phyloP scores from a whole-genome alignment of 164 flowering plant genomes.

The Stephania cephalantha region DNA sequence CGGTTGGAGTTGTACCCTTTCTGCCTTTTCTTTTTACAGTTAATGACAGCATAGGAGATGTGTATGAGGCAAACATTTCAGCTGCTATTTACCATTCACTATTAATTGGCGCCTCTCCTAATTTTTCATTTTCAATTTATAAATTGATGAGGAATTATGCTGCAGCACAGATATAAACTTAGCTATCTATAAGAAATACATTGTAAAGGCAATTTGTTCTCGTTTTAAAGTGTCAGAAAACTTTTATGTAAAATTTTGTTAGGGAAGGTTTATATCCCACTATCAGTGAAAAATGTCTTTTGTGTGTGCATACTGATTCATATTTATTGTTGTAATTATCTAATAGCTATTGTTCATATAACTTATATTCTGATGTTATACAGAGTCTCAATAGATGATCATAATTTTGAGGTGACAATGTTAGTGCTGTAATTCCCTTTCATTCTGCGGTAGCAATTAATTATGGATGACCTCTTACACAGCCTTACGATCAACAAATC shows the following conservation, averaged over 20 bases:
- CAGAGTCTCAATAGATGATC: no score
- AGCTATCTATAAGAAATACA: not conserved
- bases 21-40: not conserved
- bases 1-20: not conserved
- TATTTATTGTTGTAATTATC: not conserved
- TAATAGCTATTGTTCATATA: not conserved
- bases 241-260: no score
- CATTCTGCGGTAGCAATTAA: no score
- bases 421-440: no score
- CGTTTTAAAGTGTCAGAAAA: not conserved
- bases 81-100: not conserved
- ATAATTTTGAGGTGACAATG: no score
- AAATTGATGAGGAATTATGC: not conserved
- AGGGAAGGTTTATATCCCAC: no score
- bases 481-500: no score
- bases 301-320: no score
- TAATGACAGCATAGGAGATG: not conserved
- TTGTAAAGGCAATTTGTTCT: not conserved
- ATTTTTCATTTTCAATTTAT: not conserved
- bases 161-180: not conserved
- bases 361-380: no score
- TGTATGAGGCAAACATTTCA: not conserved
- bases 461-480: no score
- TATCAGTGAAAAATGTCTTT: no score
- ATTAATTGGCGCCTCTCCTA: not conserved